Percentiles rank a stretch among this genome's conserved stretches.
phyloP scores from a whole-genome alignment of 768 basidiomycete species.

The Ephemerocybe angulata region DNA sequence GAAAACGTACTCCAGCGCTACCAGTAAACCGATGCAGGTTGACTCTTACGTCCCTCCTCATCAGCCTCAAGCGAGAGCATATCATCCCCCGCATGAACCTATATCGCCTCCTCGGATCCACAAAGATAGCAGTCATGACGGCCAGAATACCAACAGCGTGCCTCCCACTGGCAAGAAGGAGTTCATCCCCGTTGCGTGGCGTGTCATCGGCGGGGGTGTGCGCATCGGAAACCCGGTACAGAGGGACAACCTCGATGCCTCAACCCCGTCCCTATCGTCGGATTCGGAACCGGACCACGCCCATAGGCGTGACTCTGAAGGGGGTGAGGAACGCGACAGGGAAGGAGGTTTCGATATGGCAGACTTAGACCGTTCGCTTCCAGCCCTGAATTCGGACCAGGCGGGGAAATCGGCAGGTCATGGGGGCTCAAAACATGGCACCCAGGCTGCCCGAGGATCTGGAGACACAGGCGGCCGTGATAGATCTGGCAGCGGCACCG shows the following conservation, averaged over 20 bases:
- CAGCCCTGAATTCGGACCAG: too few species aligned
- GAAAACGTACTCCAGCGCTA: neutral
- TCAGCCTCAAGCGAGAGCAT: neutral
- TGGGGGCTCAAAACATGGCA: too few species aligned
- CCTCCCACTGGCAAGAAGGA: conserved; percentile 36
- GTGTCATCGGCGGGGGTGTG: conserved; percentile 79
- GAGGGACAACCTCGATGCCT: neutral
- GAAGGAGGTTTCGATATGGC: neutral
- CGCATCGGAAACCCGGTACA: conserved; percentile 42
- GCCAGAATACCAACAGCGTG: conserved; percentile 28
- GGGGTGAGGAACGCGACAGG: neutral
- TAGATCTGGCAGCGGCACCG: neutral
- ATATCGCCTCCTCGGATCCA: neutral
- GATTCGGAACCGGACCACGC: neutral
- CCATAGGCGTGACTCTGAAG: neutral
- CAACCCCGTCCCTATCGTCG: neutral
- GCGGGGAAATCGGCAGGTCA: too few species aligned
- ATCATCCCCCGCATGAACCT: too few species aligned
- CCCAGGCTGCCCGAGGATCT: too few species aligned
- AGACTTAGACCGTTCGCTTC: too few species aligned
- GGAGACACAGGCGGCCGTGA: neutral
- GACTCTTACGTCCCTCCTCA: neutral
- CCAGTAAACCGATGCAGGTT: neutral
- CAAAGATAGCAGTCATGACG: conserved; percentile 10
- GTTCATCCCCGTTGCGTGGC: conserved; percentile 67